Evolutionary conservation across 2,329 filamentous ascomycete species (phyloP), one percentile per base, ranked within the genome.

Genomic region (Domatiomyces globalis): DNA sequence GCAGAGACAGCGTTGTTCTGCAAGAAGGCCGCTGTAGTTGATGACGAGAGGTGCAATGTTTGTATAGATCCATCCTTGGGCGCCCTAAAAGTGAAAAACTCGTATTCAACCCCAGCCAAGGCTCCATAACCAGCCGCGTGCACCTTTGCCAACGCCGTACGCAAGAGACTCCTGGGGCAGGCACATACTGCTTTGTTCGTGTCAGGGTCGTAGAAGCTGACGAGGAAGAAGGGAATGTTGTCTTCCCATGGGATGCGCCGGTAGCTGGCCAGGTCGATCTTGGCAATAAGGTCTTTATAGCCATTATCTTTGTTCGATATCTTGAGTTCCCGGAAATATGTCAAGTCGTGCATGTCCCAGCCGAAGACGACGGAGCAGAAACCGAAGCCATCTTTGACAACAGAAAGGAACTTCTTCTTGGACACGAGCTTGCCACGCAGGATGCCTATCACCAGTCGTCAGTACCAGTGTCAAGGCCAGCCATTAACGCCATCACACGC

Each of bases 261-360:
- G 67, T 84, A 95, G 56, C 77, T 85, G 53, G 69, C 72, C 42
- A 95, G 71, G 63, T 95, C 88, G 0, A 88, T 83, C 39, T 90
- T 73, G 12, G 89, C 88, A 48, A 94, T 76, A 44, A 95, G 71
- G 66, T 95, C 89, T 58, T 83, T 79, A 68, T 94, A 95, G 44
- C 88, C 88, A 65, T 94, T 95, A 63, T 87, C 83, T 60, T 85
- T 85, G 70, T 94, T 95, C 69, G 86, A 92, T 66, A 95, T 84
- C 63, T 79, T 78, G 57, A 95, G 78, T 69, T 95, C 88, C 61
- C 77, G 80, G 66, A 86, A 83, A 67, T 95, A 95, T 9, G 87
- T 94, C 71, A 81, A 76, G 64, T 95, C 89, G 68, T 95, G 88
- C 87, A 95, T 94, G 69, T 95, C 88, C 89, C 89, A 95, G 65